Base-by-base conservation (phyloP, 2,329 filamentous ascomycete species). In the Arthrobotrys megalospora region DNA sequence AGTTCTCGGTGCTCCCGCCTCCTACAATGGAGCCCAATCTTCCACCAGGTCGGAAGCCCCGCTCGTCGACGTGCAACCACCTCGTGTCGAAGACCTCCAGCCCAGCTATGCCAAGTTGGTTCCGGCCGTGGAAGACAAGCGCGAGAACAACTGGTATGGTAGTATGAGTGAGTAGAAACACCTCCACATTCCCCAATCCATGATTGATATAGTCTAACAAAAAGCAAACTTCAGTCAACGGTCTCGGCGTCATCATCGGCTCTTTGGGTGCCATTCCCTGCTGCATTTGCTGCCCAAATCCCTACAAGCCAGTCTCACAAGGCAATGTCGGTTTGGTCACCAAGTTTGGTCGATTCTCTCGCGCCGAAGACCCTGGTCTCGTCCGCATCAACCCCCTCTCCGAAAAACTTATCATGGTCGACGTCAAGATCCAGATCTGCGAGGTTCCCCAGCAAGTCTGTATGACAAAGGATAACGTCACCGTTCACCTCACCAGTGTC, bases 381-480 rank as follows among this genome's bases (percentile, higher is more conserved):
- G 93, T 98, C 85, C 97, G 97, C 87, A 91, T 99, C 88, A 99
- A 99, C 86, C 95, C 95, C 2, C 90, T 98, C 68, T 95, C 92
- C 82, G 96, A 99, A 87, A 90, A 88, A 75, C 88, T 99, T 48
- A 91, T 93, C 81, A 93, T 96, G 82, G 92, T 99, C 83, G 96
- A 99, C 85, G 96, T 99, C 86, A 99, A 98, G 90, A 97, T 98
- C 82, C 96, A 99, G 86, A 97, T 97, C 81, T 93, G 96, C 84
- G 88, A 99, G 87, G 96, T 99, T 24, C 95, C 95, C 16, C 91
- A 94, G 86, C 96, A 99, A 86, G 90, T 95, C 80, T 98, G 96
- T 88, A 99, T 99, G 94, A 99, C 96, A 85, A 98, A 98, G 87
- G 96, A 99, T 88, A 99, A 99, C 83, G 96, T 98, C 80, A 97